Base-by-base conservation (phyloP, 1,284 basidiomycete genomes). In the Bondarzewia mesenterica region DNA sequence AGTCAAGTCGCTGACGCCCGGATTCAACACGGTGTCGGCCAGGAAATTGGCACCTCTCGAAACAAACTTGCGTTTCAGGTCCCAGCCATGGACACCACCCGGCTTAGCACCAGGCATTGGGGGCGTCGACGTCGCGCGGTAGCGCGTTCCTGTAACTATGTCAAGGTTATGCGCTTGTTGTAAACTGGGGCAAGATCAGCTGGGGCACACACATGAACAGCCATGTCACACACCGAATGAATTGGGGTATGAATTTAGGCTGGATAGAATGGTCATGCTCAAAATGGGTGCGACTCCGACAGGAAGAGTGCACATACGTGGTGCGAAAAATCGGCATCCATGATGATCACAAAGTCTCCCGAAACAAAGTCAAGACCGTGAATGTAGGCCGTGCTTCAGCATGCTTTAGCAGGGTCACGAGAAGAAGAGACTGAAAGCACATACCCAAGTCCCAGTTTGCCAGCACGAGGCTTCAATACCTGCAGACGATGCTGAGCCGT, bases 301-400 rank as follows among this genome's bases (percentile, higher is more conserved):
- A 10, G 42, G 47, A 41, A 7, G 16, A 12, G n/a, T 27, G 23
- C 2, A 67, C 84, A 47, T 66, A 92, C 91, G 61, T 95, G 92
- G 63, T 95, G 92, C 10, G 90, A 93, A 65, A 95, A 94, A 68
- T 95, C 92, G 45, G 92, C 92, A 60, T 95, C 92, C 92, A 95
- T 95, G 65, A 95, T 94, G 60, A 94, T 89, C 29, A 93, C 89
- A 69, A 93, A 95, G 65, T 90, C 89, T n/a, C 92, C 92, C 0
- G 85, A 83, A 60, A 85, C 87, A 62, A 85, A 90, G 58, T 89
- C 84, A 46, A 95, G 72, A 10, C 92, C 92, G 63, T 95, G 88
- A 46, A 94, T 89, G 63, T 95, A 95, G 18, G 92, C 92, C 14
- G 92, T 93, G 47, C 89, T 91, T 55, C 29, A 37, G 48, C 46